Evolutionary conservation across 768 basidiomycete species (phyloP).

Genomic region (Lactifluus hygrophoroides): DNA sequence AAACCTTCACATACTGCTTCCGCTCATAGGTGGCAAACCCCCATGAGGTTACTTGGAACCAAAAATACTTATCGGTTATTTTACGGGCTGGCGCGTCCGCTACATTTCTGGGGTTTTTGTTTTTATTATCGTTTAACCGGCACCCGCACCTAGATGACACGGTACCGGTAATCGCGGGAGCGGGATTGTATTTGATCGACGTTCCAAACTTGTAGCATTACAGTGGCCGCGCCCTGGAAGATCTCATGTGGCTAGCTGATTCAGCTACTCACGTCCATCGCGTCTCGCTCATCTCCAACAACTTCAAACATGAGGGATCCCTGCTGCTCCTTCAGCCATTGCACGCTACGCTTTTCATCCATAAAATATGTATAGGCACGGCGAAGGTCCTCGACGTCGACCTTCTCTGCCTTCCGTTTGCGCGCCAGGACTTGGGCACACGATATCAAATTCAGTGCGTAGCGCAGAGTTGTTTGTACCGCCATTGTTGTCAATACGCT

Average conservation of each 20-base stretch:
- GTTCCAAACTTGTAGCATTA: too few relatives aligned
- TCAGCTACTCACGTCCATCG: conserved; percentile 32
- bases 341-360: conserved; percentile 87
- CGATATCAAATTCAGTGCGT: conserved; percentile 91
- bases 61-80: background rate
- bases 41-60: background rate
- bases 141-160: background rate
- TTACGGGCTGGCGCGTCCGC: background rate
- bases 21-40: too few relatives aligned
- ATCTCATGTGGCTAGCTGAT: background rate
- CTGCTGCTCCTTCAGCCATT: conserved; percentile 84
- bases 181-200: background rate
- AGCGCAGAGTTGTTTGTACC: conserved; percentile 80
- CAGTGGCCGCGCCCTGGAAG: background rate
- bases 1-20: background rate
- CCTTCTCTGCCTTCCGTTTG: conserved; percentile 70
- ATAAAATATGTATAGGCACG: conserved; percentile 84
- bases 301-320: conserved; percentile 70
- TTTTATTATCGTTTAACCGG: background rate
- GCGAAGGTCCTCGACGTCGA: conserved; percentile 79
- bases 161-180: background rate
- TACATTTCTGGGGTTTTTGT: background rate
- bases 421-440: conserved; percentile 81
- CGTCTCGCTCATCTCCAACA: conserved; percentile 33
- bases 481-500: conserved; percentile 87